These are phyloP conservation scores for Lodderomyces theae DNA, from an alignment of 1,139 yeast species.

Conservation along the genomic window DNA sequence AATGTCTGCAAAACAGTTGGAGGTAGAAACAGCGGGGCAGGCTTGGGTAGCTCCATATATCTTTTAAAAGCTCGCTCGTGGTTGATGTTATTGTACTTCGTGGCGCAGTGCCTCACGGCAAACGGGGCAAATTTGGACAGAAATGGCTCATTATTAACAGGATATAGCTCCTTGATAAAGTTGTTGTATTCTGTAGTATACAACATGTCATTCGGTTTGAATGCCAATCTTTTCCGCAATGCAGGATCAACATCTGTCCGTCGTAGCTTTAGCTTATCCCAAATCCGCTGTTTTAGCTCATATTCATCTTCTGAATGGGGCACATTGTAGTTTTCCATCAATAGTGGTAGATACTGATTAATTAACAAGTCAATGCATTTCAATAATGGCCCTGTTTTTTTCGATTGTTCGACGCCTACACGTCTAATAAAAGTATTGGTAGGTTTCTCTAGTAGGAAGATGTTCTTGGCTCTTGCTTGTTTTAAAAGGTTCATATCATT, in stretches of 20 bases:
- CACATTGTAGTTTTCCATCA: conserved; percentile 12
- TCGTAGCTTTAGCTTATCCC: conserved; percentile 11
- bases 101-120: conserved; percentile 12
- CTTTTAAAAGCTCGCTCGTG: conserved; percentile 28
- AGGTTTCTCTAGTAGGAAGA: conserved; percentile 6
- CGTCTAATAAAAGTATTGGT: conserved; percentile 9
- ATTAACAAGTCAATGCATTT: conserved; percentile 15
- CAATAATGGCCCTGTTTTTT: conserved; percentile 12
- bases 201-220: neutral
- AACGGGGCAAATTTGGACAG: conserved; percentile 7
- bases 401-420: conserved; percentile 9
- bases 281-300: conserved; percentile 12
- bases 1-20: conserved; percentile 40
- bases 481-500: conserved; percentile 11
- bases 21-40: conserved; percentile 30
- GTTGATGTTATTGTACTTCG: conserved; percentile 21
- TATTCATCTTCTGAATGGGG: conserved; percentile 6
- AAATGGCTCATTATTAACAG: conserved; percentile 16
- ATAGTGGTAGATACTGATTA: conserved; percentile 12
- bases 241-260: conserved; percentile 4
- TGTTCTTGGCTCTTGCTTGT: conserved; percentile 6
- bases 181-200: conserved; percentile 12
- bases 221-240: conserved; percentile 3
- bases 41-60: conserved; percentile 36
- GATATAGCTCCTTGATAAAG: conserved; percentile 38